phyloP scores from a whole-genome alignment of 2,329 filamentous ascomycete species.

The Intubia oerlemansii region DNA sequence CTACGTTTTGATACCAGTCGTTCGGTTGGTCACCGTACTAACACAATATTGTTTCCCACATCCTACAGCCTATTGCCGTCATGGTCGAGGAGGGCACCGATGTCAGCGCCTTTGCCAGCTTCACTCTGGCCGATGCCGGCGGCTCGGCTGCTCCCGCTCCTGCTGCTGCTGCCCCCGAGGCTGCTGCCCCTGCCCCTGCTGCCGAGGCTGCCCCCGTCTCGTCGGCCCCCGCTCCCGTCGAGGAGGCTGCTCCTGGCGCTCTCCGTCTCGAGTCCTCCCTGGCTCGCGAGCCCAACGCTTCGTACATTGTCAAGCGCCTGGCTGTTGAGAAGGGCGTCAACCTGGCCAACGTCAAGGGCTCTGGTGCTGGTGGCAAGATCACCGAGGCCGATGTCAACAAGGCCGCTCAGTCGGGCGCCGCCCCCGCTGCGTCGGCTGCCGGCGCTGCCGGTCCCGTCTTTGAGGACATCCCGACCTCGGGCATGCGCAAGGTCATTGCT shows the following conservation, averaged over 20 bases:
- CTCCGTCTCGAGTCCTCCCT: conserved; percentile 65
- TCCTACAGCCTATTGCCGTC: conserved; percentile 69
- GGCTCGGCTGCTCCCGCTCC: conserved; percentile 43
- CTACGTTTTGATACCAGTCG: no score
- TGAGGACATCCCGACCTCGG: conserved; percentile 64
- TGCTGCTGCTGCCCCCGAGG: conserved; percentile 43
- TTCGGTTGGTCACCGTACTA: background rate
- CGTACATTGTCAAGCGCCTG: conserved; percentile 55
- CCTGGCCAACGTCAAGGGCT: conserved; percentile 52
- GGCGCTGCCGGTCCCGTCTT: conserved; percentile 40
- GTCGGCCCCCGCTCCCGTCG: conserved; percentile 32
- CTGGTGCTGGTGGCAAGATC: conserved; percentile 67
- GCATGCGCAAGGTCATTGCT: conserved; percentile 98
- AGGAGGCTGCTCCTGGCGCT: conserved; percentile 52
- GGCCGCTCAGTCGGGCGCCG: conserved; percentile 25
- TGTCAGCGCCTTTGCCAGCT: conserved; percentile 69
- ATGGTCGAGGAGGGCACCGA: conserved; percentile 84
- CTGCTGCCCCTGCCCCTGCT: conserved; percentile 20
- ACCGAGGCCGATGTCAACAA: conserved; percentile 90
- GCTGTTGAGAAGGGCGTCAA: conserved; percentile 70
- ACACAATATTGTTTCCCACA: background rate
- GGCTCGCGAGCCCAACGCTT: conserved; percentile 58
- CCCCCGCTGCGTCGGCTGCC: conserved; percentile 23
- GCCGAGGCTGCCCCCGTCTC: conserved; percentile 21
- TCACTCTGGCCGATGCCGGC: conserved; percentile 76